These are phyloP conservation scores for Paramecium octaurelia DNA, from an alignment of 73 alveolate species.

Conservation along the genomic window DNA sequence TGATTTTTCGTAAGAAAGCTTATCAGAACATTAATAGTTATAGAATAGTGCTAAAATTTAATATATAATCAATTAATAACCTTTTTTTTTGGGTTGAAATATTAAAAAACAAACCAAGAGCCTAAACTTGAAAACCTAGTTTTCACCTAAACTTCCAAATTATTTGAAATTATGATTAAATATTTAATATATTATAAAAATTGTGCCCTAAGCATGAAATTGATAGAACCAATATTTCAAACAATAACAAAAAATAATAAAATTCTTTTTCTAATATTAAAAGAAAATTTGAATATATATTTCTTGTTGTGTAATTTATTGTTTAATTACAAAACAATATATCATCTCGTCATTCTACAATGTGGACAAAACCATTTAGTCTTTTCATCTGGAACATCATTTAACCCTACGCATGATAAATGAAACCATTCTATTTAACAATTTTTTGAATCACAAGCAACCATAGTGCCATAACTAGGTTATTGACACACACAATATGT, in stretches of 20 bases:
- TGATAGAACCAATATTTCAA: neutral
- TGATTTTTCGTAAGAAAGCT: too few relatives aligned
- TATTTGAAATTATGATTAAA: neutral
- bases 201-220: neutral
- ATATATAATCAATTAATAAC: too few relatives aligned
- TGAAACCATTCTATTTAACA: constrained; percentile 30
- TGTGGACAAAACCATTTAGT: constrained; percentile 12
- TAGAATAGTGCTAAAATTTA: too few relatives aligned
- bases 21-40: too few relatives aligned
- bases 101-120: too few relatives aligned
- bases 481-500: neutral
- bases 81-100: too few relatives aligned
- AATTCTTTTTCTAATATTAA: neutral
- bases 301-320: neutral
- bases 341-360: neutral
- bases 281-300: neutral
- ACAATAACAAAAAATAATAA: neutral
- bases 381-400: constrained; percentile 10
- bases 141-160: neutral
- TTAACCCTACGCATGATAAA: neutral
- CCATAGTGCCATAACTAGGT: constrained; percentile 25
- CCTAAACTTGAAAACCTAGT: too few relatives aligned
- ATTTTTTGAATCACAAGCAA: neutral
- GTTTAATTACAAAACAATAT: neutral
- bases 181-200: neutral